A percentile compares a stretch with the other conserved stretches of the same genome.
Conservation (phyloP, 306 rosid species). For the Quercus mongolica region DNA sequence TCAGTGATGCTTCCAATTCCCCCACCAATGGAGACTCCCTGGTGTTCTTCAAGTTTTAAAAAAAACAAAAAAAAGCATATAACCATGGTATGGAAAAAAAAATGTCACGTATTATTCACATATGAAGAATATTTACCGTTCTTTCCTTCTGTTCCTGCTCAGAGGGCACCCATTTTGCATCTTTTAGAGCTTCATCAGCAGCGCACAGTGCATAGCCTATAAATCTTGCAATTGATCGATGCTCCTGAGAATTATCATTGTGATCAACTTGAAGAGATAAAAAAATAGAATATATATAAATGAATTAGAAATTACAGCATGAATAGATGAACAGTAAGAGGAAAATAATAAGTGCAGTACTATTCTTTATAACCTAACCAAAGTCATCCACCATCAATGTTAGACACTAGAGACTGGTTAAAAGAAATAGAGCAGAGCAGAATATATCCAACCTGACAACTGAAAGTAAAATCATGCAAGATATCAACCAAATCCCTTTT, state of each 20-base stretch:
- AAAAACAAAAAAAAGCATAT: slow-evolving; percentile 1
- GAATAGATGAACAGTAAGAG: background rate
- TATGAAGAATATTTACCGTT: slow-evolving; percentile 53
- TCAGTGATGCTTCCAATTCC: slow-evolving; percentile 92
- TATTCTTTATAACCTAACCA: background rate
- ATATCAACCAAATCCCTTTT: too few relatives aligned
- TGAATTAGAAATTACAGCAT: background rate
- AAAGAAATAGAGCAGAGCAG: background rate
- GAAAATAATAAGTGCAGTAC: background rate
- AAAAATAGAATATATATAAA: background rate
- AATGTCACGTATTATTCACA: slow-evolving; percentile 3
- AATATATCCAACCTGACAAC: background rate
- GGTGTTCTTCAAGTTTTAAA: slow-evolving; percentile 31
- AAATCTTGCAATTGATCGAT: slow-evolving; percentile 79
- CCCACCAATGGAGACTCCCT: slow-evolving; percentile 96
- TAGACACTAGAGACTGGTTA: background rate
- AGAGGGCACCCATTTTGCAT: slow-evolving; percentile 84
- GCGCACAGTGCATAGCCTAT: slow-evolving; percentile 94
- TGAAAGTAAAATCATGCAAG: background rate
- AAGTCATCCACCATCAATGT: background rate
- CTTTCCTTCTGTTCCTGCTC: slow-evolving; percentile 71
- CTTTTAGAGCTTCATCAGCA: slow-evolving; percentile 87
- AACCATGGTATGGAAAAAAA: slow-evolving; percentile 13
- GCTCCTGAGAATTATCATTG: slow-evolving; percentile 44
- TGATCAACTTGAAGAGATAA: background rate